Evolutionary conservation across 768 basidiomycete species (phyloP).

Genomic region (Trametes villosa): DNA sequence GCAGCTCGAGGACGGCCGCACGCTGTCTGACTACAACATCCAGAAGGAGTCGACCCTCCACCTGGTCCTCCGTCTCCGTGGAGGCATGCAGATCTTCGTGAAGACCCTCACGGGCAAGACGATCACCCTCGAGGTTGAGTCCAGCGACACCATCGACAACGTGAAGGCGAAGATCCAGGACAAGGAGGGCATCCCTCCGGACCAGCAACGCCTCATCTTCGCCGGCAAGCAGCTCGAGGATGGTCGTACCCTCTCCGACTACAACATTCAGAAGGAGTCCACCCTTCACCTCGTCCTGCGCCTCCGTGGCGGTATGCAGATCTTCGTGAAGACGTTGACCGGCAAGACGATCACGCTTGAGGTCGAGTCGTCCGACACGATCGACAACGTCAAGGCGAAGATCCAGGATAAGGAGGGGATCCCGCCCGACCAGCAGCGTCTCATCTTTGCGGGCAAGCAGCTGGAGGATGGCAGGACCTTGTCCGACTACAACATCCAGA

Average conservation of each 20-base stretch:
- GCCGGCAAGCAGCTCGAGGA: conserved; percentile 96
- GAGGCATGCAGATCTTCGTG: conserved; percentile 83
- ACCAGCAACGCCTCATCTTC: conserved; percentile 95
- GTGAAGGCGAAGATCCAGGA: conserved; percentile 87
- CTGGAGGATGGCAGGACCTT: conserved; percentile 90
- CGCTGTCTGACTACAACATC: conserved; percentile 90
- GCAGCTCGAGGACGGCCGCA: conserved; percentile 84
- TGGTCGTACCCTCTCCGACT: conserved; percentile 86
- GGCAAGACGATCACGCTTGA: conserved; percentile 94
- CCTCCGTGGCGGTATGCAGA: conserved; percentile 91
- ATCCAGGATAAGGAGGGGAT: conserved; percentile 94
- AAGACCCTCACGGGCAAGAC: conserved; percentile 92
- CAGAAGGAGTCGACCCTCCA: conserved; percentile 99
- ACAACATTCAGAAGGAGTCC: conserved; percentile 95
- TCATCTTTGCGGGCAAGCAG: conserved; percentile 94
- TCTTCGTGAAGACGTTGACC: conserved; percentile 81
- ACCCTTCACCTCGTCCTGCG: conserved; percentile 90
- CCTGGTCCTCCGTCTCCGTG: conserved; percentile 76
- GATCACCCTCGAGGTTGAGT: conserved; percentile 86
- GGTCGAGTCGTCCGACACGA: conserved; percentile 86
- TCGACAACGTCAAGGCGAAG: conserved; percentile 89
- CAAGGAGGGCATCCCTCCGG: conserved; percentile 86
- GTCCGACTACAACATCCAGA: conserved; percentile 91
- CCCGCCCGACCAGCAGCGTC: conserved; percentile 86
- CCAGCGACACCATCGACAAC: conserved; percentile 76